A percentile compares a stretch with the other conserved stretches of the same genome.
Evolutionary conservation across 768 basidiomycete genomes (phyloP).

Genomic region (Pleurotus cornucopiae): DNA sequence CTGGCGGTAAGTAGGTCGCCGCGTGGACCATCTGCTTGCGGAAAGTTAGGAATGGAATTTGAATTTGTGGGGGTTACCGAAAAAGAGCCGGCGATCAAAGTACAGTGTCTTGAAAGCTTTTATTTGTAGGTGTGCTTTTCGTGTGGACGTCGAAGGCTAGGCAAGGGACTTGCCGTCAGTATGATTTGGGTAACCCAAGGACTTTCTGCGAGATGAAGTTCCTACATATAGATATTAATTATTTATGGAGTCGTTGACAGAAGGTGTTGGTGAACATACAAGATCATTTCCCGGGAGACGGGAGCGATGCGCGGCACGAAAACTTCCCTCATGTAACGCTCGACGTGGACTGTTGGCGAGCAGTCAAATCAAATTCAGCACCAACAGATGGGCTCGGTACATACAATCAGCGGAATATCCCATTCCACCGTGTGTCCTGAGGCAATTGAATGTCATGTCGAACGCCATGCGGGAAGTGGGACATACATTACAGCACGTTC

Average conservation of each 20-base stretch:
- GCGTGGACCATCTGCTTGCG: too few relatives aligned
- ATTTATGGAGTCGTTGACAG: too few relatives aligned
- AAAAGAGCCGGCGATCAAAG: too few relatives aligned
- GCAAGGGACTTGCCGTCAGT: neutral
- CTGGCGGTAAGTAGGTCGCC: too few relatives aligned
- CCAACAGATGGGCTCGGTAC: neutral
- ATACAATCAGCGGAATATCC: slow-evolving; percentile 14
- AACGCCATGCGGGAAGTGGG: neutral
- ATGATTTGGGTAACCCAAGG: slow-evolving; percentile 7
- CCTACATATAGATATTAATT: neutral
- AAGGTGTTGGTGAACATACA: slow-evolving; percentile 2
- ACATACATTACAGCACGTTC: slow-evolving; percentile 7
- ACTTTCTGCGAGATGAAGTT: slow-evolving; percentile 5
- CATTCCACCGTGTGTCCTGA: slow-evolving; percentile 14
- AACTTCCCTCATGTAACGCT: slow-evolving; percentile 14
- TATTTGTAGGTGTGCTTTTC: neutral
- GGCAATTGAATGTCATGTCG: neutral
- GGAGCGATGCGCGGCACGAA: slow-evolving; percentile 17
- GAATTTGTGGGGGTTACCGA: too few relatives aligned
- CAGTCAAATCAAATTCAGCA: neutral
- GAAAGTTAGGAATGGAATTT: too few relatives aligned
- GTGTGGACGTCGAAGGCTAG: too few relatives aligned
- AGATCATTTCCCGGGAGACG: slow-evolving; percentile 16
- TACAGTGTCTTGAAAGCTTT: neutral
- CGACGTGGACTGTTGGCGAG: slow-evolving; percentile 9